Evolutionary conservation across 1,139 yeast species (phyloP).

Genomic region (Magnusiomyces sp.): DNA sequence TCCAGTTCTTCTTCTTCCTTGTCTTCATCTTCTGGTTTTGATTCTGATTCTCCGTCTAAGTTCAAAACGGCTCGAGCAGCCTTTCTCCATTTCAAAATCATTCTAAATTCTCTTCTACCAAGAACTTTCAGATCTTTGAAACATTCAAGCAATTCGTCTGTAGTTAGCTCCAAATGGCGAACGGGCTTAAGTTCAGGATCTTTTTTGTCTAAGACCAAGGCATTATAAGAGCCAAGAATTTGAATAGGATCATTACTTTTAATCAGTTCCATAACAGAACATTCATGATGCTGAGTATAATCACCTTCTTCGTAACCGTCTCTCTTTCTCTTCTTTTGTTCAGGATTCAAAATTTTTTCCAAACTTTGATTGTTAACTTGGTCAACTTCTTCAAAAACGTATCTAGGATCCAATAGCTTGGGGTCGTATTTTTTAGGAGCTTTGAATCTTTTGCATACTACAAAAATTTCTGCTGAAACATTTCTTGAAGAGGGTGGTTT

Average conservation of each 20-base stretch:
- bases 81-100: slow-evolving; percentile 77
- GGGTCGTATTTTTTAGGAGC: slow-evolving; percentile 96
- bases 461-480: slow-evolving; percentile 97
- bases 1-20: slow-evolving; percentile 63
- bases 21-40: slow-evolving; percentile 29
- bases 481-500: slow-evolving; percentile 98
- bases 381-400: slow-evolving; percentile 82
- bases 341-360: slow-evolving; percentile 90
- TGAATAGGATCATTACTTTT: slow-evolving; percentile 76
- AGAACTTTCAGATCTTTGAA: slow-evolving; percentile 85
- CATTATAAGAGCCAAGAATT: slow-evolving; percentile 55
- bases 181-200: slow-evolving; percentile 68
- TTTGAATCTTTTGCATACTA: slow-evolving; percentile 89
- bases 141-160: slow-evolving; percentile 71
- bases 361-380: slow-evolving; percentile 69
- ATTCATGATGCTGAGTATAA: slow-evolving; percentile 62
- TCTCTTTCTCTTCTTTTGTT: slow-evolving; percentile 80
- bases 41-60: slow-evolving; percentile 34
- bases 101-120: slow-evolving; percentile 87
- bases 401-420: slow-evolving; percentile 79
- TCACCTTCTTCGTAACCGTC: slow-evolving; percentile 97
- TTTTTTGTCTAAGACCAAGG: slow-evolving; percentile 41
- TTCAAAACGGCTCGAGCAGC: slow-evolving; percentile 75
- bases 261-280: slow-evolving; percentile 73
- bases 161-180: slow-evolving; percentile 64